phyloP scores from a whole-genome alignment of 2,329 filamentous ascomycete species.

The Fusarium miscanthi region DNA sequence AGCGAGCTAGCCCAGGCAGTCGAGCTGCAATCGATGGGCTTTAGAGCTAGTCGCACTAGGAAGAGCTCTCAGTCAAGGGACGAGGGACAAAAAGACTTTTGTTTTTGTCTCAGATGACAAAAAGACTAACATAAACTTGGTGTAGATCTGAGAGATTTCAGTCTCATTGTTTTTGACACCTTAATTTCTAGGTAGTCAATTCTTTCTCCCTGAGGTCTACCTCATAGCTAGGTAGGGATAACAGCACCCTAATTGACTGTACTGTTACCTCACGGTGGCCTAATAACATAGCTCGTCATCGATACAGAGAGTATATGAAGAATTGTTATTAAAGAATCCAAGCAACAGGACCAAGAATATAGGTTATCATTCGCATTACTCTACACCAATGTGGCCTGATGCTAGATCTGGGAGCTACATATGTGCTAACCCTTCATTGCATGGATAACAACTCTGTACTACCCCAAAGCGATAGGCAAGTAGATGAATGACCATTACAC shows the following conservation, averaged over 20 bases:
- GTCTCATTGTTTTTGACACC: background rate
- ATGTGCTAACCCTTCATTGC: background rate
- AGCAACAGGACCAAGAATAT: background rate
- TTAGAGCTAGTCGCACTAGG: constrained; percentile 11
- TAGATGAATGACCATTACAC: background rate
- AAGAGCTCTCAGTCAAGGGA: constrained; percentile 1
- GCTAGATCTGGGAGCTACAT: background rate
- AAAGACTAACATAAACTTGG: background rate
- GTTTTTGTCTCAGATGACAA: background rate
- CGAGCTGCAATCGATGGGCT: constrained; percentile 22
- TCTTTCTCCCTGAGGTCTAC: background rate
- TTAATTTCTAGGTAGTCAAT: background rate
- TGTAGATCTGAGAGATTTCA: too few species aligned
- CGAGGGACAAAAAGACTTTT: background rate
- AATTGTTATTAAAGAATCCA: background rate
- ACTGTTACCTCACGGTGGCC: background rate
- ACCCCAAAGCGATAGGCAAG: background rate
- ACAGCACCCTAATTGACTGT: background rate
- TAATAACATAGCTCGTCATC: background rate
- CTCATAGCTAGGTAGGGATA: background rate
- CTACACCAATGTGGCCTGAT: background rate
- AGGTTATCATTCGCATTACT: background rate
- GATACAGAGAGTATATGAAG: background rate
- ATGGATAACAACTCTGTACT: background rate
- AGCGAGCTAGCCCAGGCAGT: background rate